Conservation (phyloP, 2,329 filamentous ascomycete species). For the Phaeomoniella chlamydospora region DNA sequence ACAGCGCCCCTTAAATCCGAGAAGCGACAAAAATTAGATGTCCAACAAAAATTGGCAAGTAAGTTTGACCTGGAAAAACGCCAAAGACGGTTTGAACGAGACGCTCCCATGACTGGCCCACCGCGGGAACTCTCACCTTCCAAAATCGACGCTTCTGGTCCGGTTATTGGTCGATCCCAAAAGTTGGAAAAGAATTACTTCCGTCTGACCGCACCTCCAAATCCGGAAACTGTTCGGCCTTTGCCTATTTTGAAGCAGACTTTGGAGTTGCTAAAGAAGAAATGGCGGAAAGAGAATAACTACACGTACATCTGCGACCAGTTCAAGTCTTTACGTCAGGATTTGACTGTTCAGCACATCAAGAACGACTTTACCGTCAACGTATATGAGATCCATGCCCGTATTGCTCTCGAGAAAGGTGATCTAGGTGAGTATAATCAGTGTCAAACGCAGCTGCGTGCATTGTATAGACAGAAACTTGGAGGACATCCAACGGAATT, state of each 20-base stretch:
- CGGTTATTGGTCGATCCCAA: constrained; percentile 74
- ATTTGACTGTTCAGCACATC: constrained; percentile 94
- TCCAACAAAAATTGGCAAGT: constrained; percentile 46
- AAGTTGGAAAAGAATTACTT: constrained; percentile 87
- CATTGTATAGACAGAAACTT: constrained; percentile 73
- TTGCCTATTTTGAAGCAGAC: constrained; percentile 67
- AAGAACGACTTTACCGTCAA: constrained; percentile 92
- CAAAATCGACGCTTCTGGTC: constrained; percentile 39
- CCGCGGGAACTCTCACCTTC: constrained; percentile 20
- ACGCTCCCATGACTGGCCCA: constrained; percentile 24
- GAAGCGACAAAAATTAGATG: constrained; percentile 33
- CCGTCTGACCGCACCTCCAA: constrained; percentile 78
- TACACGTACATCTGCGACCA: constrained; percentile 98
- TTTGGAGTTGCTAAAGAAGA: constrained; percentile 77
- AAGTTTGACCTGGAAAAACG: constrained; percentile 86
- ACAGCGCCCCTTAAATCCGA: constrained; percentile 37
- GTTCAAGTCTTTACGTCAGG: constrained; percentile 96
- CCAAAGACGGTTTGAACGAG: constrained; percentile 66
- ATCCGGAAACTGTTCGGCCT: constrained; percentile 78
- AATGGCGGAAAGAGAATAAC: constrained; percentile 87
- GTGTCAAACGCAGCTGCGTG: constrained; percentile 94
- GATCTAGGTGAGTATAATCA: constrained; percentile 99
- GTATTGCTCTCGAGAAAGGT: constrained; percentile 93
- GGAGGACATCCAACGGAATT: constrained; percentile 90
- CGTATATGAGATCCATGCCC: constrained; percentile 94